Evolutionary conservation across 768 basidiomycete species (phyloP), one percentile per base, ranked within the genome.

Genomic region (Mycena alexandri): DNA sequence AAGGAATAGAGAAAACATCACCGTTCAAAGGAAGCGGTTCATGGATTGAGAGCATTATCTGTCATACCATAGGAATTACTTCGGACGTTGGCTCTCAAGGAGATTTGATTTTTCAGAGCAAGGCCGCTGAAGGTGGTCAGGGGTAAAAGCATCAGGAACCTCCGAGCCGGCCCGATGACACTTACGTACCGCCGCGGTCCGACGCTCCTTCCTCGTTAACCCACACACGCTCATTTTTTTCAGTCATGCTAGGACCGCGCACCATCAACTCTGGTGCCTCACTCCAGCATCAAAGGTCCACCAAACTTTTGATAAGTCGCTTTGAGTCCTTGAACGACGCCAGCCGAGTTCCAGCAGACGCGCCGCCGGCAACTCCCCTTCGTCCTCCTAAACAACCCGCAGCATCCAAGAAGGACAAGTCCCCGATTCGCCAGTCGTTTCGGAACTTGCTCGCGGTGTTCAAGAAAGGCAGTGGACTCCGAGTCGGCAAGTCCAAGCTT

Each of bases 361-460:
- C 48, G 21, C 67, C 71, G 13, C 56, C 61, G 47, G 73, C 61
- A 7, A n/a, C 63, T 66, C 72, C 75, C 21, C 68, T 68, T 16
- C 68, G 62, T 38, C 61, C 67, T 33, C 61, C 70, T 54, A 72
- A 63, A 53, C 68, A 67, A 36, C 34, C 48, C 25, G 41, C 59
- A 42, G 44, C 41, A 16, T 21, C 71, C 54, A 63, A 69, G 68
- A 47, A 75, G 64, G 83, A 80, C 65, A 89, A 84, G 73, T 90
- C 88, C 6, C 87, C 88, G 3, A 78, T 92, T 55, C 85, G 89
- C 24, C 87, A 86, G 74, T 91, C 90, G 19, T 78, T 92, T 68
- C 84, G 86, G 44, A 91, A 88, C 70, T 74, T 92, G 34, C 78
- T 92, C 48, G 85, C 89, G 7, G 86, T 87, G 1, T 48, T 76